Base-by-base conservation (phyloP, 176 grass and related monocot genomes). In the Carex pumila region DNA sequence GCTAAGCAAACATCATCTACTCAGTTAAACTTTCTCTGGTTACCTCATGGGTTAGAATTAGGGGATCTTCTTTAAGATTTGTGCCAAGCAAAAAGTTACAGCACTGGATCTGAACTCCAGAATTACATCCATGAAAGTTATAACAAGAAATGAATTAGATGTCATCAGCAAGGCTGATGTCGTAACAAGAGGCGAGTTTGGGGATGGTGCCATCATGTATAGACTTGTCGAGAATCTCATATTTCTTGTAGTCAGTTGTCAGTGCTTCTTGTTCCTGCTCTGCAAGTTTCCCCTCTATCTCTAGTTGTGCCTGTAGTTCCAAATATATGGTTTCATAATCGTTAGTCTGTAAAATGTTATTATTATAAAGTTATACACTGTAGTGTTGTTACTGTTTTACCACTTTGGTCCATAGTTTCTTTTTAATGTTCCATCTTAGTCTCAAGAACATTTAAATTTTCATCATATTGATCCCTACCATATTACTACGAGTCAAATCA, bases 241-340 rank as follows among this genome's bases (percentile, higher is more conserved):
- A 81, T 65, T 90, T 90, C 84, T 71, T 83, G 82, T 88, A 70
- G 36, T 88, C 79, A 31, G 19, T 76, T 45, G 79, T 71, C 59
- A 94, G 52, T 30, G 19, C 63, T 41, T 94, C 86, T 79, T 90
- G 81, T 75, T 89, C 84, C 74, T 87, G 77, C 65, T 61, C 81
- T 64, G 88, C 90, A 0, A 95, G 88, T n/a, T 84, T 36, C 54
- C 85, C 54, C 57, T 92, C 88, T 47, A 80, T 32, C 37, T 87
- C 78, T 73, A 90, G 37, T 39, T 92, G 74, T 71, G 82, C 85
- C 93, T 95, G 70, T 3, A 14, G 17, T 73, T 87, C 59, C 66
- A 63, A 65, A 32, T 53, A 32, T 53, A 57, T 61, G 19, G 83
- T 70, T 41, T 19, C 58, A 9, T 47, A 18, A 55, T 11, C 49